Evolutionary conservation across 2,329 filamentous ascomycete species (phyloP).

Genomic region (Metarhizium guizhouense): DNA sequence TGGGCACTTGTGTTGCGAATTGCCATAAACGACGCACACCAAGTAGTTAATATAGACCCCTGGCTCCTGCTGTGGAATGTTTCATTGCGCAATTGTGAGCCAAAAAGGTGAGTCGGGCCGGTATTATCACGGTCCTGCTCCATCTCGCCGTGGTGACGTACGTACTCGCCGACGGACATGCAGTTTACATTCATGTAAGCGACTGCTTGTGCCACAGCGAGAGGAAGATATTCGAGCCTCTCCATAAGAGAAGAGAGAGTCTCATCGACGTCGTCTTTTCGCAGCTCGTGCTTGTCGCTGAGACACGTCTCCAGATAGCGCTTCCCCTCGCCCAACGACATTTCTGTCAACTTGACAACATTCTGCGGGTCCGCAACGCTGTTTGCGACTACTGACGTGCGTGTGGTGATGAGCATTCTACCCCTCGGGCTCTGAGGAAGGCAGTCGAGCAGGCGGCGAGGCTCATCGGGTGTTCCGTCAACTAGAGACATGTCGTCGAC

Average conservation of each 20-base stretch:
- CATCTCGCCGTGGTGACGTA: constrained; percentile 23
- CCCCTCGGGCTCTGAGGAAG: constrained; percentile 21
- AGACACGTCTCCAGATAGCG: not conserved
- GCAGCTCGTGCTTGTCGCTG: not conserved
- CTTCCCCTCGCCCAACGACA: not conserved
- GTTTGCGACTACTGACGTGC: constrained; percentile 19
- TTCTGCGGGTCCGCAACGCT: constrained; percentile 10
- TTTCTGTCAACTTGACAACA: not conserved
- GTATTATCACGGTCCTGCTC: constrained; percentile 7
- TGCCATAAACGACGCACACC: not conserved
- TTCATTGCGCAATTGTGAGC: not conserved
- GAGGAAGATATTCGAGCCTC: constrained; percentile 26
- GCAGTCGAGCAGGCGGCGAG: not conserved
- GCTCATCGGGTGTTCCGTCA: constrained; percentile 5
- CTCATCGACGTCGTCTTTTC: not conserved
- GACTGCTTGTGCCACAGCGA: constrained; percentile 29
- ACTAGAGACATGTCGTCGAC: constrained; percentile 26
- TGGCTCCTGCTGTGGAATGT: not conserved
- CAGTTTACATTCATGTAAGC: constrained; percentile 29
- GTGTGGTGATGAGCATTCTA: constrained; percentile 24
- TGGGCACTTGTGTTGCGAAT: constrained; percentile 14
- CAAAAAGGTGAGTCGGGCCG: not conserved
- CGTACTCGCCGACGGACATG: constrained; percentile 20
- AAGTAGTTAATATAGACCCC: not conserved
- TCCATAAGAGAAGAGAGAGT: constrained; percentile 3